Evolutionary conservation across 345 rosid species (phyloP).

Genomic region (Physaria fendleri): DNA sequence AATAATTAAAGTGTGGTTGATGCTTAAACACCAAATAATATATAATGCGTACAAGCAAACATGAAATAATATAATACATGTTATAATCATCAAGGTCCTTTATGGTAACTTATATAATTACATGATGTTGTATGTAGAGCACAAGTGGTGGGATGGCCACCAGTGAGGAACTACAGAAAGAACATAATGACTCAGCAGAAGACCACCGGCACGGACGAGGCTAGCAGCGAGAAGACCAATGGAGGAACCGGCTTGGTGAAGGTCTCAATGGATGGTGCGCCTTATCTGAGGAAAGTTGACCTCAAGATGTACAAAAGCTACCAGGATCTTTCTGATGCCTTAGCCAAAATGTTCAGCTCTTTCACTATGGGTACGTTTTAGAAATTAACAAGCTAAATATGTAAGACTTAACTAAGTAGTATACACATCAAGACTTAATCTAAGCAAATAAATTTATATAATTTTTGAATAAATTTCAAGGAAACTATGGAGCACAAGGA

Average conservation of each 20-base stretch:
- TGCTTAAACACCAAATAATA: constrained; percentile 13
- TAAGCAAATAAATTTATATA: constrained; percentile 14
- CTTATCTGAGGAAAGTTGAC: constrained; percentile 91
- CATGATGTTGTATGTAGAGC: constrained; percentile 40
- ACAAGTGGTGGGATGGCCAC: constrained; percentile 98
- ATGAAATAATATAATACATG: neutral
- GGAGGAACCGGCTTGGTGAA: constrained; percentile 67
- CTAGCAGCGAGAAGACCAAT: constrained; percentile 25
- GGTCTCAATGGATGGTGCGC: constrained; percentile 98
- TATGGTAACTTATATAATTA: neutral
- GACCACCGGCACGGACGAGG: constrained; percentile 34
- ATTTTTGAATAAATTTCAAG: constrained; percentile 20
- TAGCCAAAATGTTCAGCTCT: constrained; percentile 93
- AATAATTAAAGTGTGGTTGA: constrained; percentile 3
- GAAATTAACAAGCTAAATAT: neutral
- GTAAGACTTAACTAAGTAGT: neutral
- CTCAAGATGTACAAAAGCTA: constrained; percentile 86
- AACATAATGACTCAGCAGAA: constrained; percentile 68
- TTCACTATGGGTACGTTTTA: constrained; percentile 74
- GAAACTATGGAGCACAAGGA: constrained; percentile 46
- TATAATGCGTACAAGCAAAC: constrained; percentile 22
- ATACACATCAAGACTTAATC: neutral
- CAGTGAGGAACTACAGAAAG: constrained; percentile 85
- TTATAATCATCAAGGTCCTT: neutral
- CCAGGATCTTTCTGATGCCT: constrained; percentile 75